Evolutionary conservation across 192 early-diverging fungal genomes (phyloP).

Genomic region (Backusella psychrophila): DNA sequence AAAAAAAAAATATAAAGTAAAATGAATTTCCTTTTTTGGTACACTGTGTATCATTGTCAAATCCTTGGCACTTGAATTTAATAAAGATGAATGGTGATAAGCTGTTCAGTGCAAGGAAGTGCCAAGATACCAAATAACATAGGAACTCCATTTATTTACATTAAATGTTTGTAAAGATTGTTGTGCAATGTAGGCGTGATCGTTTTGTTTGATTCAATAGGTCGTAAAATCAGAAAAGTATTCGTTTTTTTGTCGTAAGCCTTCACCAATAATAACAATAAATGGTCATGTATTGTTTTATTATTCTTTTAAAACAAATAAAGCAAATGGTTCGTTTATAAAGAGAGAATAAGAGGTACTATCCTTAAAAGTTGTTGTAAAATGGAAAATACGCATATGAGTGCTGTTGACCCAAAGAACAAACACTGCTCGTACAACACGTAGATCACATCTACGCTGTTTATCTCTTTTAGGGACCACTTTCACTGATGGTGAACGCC

Average conservation of each 20-base stretch:
- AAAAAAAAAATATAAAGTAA: too few species aligned
- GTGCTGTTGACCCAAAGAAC: too few species aligned
- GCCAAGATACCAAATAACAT: neutral
- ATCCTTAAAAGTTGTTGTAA: too few species aligned
- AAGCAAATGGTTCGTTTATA: neutral
- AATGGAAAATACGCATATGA: too few species aligned
- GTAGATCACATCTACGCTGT: too few species aligned
- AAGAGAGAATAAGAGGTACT: too few species aligned
- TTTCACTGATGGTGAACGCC: too few species aligned
- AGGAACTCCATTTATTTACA: neutral
- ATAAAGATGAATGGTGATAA: neutral
- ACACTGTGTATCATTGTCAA: neutral
- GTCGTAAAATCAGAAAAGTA: neutral
- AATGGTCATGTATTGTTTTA: neutral
- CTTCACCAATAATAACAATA: neutral
- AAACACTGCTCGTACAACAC: too few species aligned
- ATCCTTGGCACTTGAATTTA: neutral
- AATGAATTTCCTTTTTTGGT: neutral
- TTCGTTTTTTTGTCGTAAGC: neutral
- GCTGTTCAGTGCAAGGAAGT: neutral
- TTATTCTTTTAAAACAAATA: neutral
- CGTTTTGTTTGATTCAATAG: neutral
- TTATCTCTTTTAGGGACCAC: too few species aligned
- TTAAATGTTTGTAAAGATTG: neutral
- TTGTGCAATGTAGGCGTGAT: neutral